Conservation (phyloP, 2,329 filamentous ascomycete genomes). For the Diaporthe caulivora region DNA sequence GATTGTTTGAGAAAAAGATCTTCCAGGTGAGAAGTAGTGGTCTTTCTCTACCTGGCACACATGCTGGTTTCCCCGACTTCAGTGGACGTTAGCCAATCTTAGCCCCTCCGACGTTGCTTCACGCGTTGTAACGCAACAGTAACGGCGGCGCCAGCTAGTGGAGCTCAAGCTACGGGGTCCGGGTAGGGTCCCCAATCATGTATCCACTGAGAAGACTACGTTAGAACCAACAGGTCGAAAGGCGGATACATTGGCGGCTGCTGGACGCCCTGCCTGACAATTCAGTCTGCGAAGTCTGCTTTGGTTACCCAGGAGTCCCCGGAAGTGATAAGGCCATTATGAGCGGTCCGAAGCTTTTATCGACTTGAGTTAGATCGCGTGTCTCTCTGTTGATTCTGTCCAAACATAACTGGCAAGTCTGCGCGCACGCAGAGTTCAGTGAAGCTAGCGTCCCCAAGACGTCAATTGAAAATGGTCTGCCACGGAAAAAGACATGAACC, state of each 20-base stretch:
- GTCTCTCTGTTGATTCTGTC: too few species aligned
- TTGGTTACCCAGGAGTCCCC: too few species aligned
- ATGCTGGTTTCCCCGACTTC: too few species aligned
- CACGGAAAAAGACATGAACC: neutral
- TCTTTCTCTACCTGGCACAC: too few species aligned
- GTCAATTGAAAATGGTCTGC: neutral
- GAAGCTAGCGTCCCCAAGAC: neutral
- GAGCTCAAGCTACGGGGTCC: neutral
- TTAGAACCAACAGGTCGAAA: neutral
- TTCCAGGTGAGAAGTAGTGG: too few species aligned
- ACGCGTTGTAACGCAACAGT: neutral
- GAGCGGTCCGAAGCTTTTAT: neutral
- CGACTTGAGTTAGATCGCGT: neutral
- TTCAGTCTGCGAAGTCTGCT: too few species aligned
- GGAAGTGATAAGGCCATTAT: too few species aligned
- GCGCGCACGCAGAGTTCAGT: too few species aligned
- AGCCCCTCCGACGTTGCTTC: neutral
- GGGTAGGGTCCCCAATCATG: neutral
- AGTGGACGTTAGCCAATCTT: too few species aligned
- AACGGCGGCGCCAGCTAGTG: neutral
- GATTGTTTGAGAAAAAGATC: too few species aligned
- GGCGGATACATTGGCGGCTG: neutral
- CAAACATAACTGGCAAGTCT: too few species aligned
- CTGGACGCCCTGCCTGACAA: neutral
- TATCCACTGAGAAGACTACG: neutral